Conservation (phyloP, 2,329 filamentous ascomycete species). For the Mollisiaceae sp. region DNA sequence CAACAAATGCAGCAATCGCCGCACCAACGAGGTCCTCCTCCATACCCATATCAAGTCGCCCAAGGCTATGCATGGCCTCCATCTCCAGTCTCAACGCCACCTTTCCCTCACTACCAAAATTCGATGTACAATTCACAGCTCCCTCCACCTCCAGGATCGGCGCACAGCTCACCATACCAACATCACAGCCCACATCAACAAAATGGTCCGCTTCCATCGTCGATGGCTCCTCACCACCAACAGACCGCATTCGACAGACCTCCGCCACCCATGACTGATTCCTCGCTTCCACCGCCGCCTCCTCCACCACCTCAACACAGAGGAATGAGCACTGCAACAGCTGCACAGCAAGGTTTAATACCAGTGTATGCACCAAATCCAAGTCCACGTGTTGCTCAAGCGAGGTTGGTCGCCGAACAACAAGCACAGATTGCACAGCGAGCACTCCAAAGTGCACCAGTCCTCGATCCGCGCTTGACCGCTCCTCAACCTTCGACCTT, state of each 20-base stretch:
- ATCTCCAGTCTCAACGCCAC: slow-evolving; percentile 60
- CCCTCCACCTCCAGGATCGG: slow-evolving; percentile 39
- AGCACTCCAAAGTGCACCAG: slow-evolving; percentile 33
- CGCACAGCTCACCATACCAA: slow-evolving; percentile 40
- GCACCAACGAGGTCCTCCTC: slow-evolving; percentile 43
- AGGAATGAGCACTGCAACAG: slow-evolving; percentile 37
- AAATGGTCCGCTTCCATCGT: slow-evolving; percentile 27
- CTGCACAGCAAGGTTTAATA: slow-evolving; percentile 30
- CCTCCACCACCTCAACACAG: slow-evolving; percentile 35
- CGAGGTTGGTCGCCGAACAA: slow-evolving; percentile 43
- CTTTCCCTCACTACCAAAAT: slow-evolving; percentile 49
- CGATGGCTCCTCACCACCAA: slow-evolving; percentile 28
- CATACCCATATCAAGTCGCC: slow-evolving; percentile 45
- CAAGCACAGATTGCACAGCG: slow-evolving; percentile 41
- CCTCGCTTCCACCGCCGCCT: slow-evolving; percentile 41
- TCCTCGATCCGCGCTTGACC: slow-evolving; percentile 38
- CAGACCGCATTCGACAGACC: slow-evolving; percentile 42
- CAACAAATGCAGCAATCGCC: slow-evolving; percentile 46
- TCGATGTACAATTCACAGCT: slow-evolving; percentile 43
- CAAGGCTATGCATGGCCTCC: slow-evolving; percentile 58
- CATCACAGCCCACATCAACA: slow-evolving; percentile 38
- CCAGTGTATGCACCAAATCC: slow-evolving; percentile 43
- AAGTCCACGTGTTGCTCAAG: slow-evolving; percentile 48
- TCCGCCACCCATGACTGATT: slow-evolving; percentile 43
- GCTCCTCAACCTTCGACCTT: slow-evolving; percentile 23